A percentile compares a stretch with the other conserved stretches of the same genome.
Evolutionary conservation across 164 flowering plant species (phyloP).

Genomic region (Chloranthus sessilifolius): DNA sequence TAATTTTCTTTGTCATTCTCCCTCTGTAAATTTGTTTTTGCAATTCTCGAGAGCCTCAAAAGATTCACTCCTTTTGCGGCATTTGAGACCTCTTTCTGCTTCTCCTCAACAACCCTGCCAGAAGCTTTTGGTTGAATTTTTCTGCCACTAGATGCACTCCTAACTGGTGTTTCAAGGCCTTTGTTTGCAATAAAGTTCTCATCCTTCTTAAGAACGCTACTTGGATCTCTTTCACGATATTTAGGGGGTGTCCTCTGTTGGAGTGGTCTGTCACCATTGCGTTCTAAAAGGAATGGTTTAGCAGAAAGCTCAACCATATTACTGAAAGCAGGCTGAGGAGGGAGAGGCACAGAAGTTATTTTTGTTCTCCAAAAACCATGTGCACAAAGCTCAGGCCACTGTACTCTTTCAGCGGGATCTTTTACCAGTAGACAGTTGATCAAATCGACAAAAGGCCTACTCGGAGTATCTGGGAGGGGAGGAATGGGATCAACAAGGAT

Average conservation of each 20-base stretch:
- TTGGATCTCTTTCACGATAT: conserved; percentile 48
- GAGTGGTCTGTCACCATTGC: conserved; percentile 62
- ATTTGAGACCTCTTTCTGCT: conserved; percentile 44
- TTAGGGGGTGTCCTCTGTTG: conserved; percentile 64
- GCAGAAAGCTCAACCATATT: conserved; percentile 55
- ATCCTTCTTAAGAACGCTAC: conserved; percentile 41
- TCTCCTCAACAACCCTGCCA: conserved; percentile 49
- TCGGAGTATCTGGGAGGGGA: conserved; percentile 75
- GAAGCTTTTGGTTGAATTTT: conserved; percentile 53
- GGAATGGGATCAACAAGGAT: conserved; percentile 80
- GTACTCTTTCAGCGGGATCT: conserved; percentile 91
- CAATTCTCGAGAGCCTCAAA: conserved; percentile 90
- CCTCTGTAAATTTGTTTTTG: conserved; percentile 76
- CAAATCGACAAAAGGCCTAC: conserved; percentile 64
- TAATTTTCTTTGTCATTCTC: conserved; percentile 98
- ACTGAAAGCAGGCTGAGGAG: conserved; percentile 88
- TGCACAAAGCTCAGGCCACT: conserved; percentile 82
- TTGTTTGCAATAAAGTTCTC: conserved; percentile 40
- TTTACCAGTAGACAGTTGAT: conserved; percentile 74
- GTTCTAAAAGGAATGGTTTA: conserved; percentile 66
- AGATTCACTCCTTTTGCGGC: conserved; percentile 69
- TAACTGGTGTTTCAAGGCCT: conserved; percentile 60
- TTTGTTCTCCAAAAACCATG: conserved; percentile 86
- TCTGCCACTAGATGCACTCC: conserved; percentile 40
- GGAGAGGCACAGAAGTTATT: conserved; percentile 46